Conservation (phyloP, 257 asterid genomes). For the Striga asiatica region DNA sequence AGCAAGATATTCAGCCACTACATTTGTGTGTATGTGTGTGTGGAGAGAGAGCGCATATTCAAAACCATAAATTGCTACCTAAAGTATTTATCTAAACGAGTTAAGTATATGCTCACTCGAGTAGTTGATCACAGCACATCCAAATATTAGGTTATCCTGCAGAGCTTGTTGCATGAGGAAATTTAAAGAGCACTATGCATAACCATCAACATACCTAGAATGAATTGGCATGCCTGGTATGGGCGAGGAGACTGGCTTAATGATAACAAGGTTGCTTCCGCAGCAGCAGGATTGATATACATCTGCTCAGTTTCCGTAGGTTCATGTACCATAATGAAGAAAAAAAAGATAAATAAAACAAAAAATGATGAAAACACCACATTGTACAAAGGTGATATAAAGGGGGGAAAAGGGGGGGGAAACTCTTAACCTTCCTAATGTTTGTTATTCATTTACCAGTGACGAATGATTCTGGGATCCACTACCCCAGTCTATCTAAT, state of each 20-base stretch:
- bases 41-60: not conserved
- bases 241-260: slow-evolving; percentile 71
- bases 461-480: not conserved
- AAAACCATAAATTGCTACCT: not conserved
- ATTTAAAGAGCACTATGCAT: not conserved
- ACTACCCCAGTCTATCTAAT: not conserved
- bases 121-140: slow-evolving; percentile 4
- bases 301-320: slow-evolving; percentile 36
- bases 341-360: slow-evolving; percentile 13
- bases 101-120: not conserved
- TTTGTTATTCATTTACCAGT: slow-evolving; percentile 4
- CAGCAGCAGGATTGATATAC: slow-evolving; percentile 74
- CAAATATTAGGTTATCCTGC: slow-evolving; percentile 1
- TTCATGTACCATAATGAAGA: slow-evolving; percentile 22
- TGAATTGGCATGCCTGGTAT: slow-evolving; percentile 74
- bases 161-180: slow-evolving; percentile 7
- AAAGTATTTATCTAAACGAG: not conserved
- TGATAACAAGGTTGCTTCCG: slow-evolving; percentile 75
- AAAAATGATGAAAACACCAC: slow-evolving; percentile 8
- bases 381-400: slow-evolving; percentile 3
- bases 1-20: slow-evolving; percentile 6
- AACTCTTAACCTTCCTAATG: not conserved
- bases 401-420: not conserved
- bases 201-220: slow-evolving; percentile 56
- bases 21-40: too few relatives aligned